Evolutionary conservation across 2,329 filamentous ascomycete species (phyloP).

Genomic region (Colletotrichum spinosum): DNA sequence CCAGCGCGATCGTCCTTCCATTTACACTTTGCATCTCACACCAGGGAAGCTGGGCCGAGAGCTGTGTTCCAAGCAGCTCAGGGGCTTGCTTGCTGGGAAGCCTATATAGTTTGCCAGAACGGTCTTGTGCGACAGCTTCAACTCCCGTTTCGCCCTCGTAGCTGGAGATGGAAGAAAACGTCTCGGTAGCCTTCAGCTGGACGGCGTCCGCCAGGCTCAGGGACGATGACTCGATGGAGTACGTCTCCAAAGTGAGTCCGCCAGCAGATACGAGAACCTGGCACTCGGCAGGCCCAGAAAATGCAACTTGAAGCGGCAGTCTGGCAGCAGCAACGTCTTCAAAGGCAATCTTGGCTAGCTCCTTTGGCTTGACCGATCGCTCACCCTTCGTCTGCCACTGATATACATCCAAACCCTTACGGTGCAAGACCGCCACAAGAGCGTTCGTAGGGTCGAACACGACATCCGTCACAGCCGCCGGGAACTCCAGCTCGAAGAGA

Average conservation of each 20-base stretch:
- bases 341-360: constrained; percentile 55
- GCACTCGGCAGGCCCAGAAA: constrained; percentile 44
- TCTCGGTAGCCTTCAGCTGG: constrained; percentile 20
- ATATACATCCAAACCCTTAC: constrained; percentile 74
- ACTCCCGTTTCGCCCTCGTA: constrained; percentile 45
- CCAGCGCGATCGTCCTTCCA: constrained; percentile 57
- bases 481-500: constrained; percentile 75
- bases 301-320: constrained; percentile 47
- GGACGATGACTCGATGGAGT: constrained; percentile 3
- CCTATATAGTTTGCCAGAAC: constrained; percentile 57
- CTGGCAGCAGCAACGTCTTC: constrained; percentile 24
- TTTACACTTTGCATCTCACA: constrained; percentile 48
- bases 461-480: constrained; percentile 77
- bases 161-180: constrained; percentile 44
- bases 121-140: constrained; percentile 59
- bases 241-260: constrained; percentile 28
- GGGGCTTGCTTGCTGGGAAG: constrained; percentile 42
- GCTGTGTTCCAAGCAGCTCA: constrained; percentile 22
- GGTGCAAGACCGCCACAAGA: constrained; percentile 79
- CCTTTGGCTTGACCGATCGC: constrained; percentile 57
- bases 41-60: constrained; percentile 61
- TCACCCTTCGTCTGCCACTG: constrained; percentile 73
- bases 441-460: constrained; percentile 75
- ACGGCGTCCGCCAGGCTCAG: constrained; percentile 1
- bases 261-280: constrained; percentile 47